These are phyloP conservation scores for Ceratocystis harringtonii DNA, from an alignment of 2,329 filamentous ascomycete genomes.

Conservation along the genomic window DNA sequence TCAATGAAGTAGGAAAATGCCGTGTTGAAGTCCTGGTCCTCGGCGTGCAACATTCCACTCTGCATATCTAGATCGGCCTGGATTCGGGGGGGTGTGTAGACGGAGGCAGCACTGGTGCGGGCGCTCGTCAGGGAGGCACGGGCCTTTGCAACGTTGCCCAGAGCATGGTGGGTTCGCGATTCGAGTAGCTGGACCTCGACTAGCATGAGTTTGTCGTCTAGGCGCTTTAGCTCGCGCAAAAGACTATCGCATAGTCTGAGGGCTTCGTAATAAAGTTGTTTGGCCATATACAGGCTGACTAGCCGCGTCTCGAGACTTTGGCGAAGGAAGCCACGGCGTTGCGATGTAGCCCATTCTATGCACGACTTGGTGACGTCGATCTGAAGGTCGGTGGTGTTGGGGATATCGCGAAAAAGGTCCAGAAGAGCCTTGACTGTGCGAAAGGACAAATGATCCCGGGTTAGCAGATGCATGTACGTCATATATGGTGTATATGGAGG, in stretches of 20 bases:
- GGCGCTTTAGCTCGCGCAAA: slow-evolving; percentile 87
- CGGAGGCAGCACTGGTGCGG: slow-evolving; percentile 79
- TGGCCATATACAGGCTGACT: slow-evolving; percentile 87
- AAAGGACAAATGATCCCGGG: slow-evolving; percentile 5
- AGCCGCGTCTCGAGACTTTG: slow-evolving; percentile 96
- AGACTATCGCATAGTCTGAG: slow-evolving; percentile 93
- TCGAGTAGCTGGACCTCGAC: slow-evolving; percentile 97
- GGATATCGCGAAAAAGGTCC: slow-evolving; percentile 86
- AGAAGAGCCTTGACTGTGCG: slow-evolving; percentile 78
- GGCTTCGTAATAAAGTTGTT: slow-evolving; percentile 94
- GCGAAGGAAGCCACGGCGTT: slow-evolving; percentile 88
- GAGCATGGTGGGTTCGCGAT: slow-evolving; percentile 90
- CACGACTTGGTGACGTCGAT: slow-evolving; percentile 93
- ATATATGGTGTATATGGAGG: background rate
- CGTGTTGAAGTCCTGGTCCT: slow-evolving; percentile 98
- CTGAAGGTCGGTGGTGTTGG: slow-evolving; percentile 87
- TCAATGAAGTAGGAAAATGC: slow-evolving; percentile 99
- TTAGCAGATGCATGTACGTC: slow-evolving; percentile 10
- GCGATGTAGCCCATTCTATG: slow-evolving; percentile 96
- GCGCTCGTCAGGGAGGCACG: slow-evolving; percentile 88
- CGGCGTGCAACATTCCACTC: slow-evolving; percentile 94
- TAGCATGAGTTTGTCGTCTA: slow-evolving; percentile 95
- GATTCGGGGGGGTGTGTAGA: slow-evolving; percentile 88
- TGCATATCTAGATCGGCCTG: slow-evolving; percentile 98
- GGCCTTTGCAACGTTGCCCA: slow-evolving; percentile 92